Base-by-base conservation (phyloP, 306 rosid species). In the Datisca glomerata region DNA sequence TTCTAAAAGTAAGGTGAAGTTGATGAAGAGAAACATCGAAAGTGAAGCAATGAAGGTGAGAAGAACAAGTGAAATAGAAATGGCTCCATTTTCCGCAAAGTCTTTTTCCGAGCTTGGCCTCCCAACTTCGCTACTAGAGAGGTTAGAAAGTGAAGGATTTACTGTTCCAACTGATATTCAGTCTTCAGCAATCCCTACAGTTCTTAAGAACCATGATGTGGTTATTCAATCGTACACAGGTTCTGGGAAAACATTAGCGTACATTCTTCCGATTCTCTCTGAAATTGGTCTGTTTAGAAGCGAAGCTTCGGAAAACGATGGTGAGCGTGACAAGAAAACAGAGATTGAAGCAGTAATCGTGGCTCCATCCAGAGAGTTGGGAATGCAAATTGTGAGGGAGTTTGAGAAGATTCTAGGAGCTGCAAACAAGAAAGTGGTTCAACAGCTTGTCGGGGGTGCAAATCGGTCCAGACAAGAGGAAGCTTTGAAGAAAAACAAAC, bases 371-470 rank as follows among this genome's bases (percentile, higher is more conserved):
- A 79, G 97, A 64, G 97, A 89, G 70, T 69, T 89, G 41, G 94
- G 79, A n/a, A 89, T 83, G 97, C 97, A 89, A 60, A 89, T 83
- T 44, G 97, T 89, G 45, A 71, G 97, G 55, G 97, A 89, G 75
- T 56, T 89, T 51, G 97, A 89, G 74, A 89, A 67, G 75, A 68
- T 83, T 62, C 53, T 83, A 24, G 97, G 97, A 44, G 72, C 65
- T 45, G 70, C 51, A 31, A 60, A 82, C 60, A 84, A 55, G 59
- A 76, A 58, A 53, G 67, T 45, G 7, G 97, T 89, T 59, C 95
- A 89, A 72, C 93, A 89, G 77, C 95, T 89, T 41, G 95, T 89
- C 12, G 97, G 97, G 16, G 97, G 97, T 45, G 97, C 97, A 0
- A 89, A 89, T 49, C 61, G 89, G 37, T 64, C 86, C 1, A 70